Base-by-base conservation (phyloP, 805 yeast genomes). In the Metschnikowia matae region DNA sequence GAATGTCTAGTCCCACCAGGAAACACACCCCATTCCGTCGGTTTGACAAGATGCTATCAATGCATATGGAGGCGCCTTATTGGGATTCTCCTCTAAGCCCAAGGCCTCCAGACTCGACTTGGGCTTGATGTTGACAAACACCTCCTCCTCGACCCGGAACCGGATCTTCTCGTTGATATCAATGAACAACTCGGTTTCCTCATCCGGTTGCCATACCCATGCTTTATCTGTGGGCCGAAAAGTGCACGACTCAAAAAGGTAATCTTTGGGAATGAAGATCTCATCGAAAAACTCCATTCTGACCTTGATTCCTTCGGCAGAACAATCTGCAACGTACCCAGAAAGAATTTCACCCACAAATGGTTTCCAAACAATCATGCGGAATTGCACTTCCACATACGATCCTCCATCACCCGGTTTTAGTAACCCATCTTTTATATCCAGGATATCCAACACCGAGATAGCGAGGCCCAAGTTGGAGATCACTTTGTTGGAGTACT, bases 1-100 rank as follows among this genome's bases (percentile, higher is more conserved):
- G n/a, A n/a, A n/a, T n/a, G n/a, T n/a, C n/a, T n/a, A n/a, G 62
- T 87, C 95, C 99, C 99, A 92, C 99, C 99, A 94, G 49, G 91
- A 81, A 38, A 89, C 84, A 59, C 95, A 82, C 4, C 99, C 99
- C 95, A 90, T 89, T 40, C 99, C 99, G 62, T 90, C 97, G 3
- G 89, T 83, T 65, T 90, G 97, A 66, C 97, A 90, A 55, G 96
- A 87, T 15, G 92, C 98, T 29, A 88, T 68, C 26, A 92, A 69
- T 8, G 89, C 88, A 69, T 89, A 91, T 14, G 97, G 89, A 10
- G 97, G 94, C 11, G 79, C 73, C 48, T 77, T 77, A 26, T 68
- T 68, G 20, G 63, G 59, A 10, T 66, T 59, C 10, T 67, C 69
- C 53, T 74, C 79, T 33, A 56, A 44, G 14, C 69, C 68, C 48